phyloP scores from a whole-genome alignment of 2,329 filamentous ascomycete genomes.

The Clarireedia homoeocarpa region DNA sequence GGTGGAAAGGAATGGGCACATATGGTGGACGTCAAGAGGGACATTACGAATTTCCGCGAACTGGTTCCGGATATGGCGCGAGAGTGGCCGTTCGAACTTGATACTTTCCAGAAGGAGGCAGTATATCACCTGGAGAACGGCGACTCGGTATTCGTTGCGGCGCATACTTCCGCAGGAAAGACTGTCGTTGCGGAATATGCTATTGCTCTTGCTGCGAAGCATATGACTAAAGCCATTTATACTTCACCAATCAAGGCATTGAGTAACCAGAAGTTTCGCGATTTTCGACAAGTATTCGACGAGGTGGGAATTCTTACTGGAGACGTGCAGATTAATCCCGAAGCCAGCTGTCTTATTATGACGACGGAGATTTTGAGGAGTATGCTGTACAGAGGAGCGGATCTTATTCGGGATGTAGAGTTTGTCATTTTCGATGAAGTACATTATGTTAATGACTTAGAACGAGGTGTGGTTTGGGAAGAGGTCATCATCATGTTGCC shows the following conservation, averaged over 20 bases:
- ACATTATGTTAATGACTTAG: constrained; percentile 94
- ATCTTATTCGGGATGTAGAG: constrained; percentile 93
- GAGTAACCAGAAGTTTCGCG: constrained; percentile 97
- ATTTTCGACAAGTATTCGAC: constrained; percentile 84
- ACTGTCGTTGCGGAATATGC: constrained; percentile 98
- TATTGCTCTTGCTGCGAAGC: constrained; percentile 90
- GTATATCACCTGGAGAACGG: constrained; percentile 95
- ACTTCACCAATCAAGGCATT: constrained; percentile 97
- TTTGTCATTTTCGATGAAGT: constrained; percentile 99
- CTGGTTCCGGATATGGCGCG: constrained; percentile 93
- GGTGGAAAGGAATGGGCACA: constrained; percentile 90
- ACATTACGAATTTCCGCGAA: constrained; percentile 89
- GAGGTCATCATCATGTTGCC: constrained; percentile 99
- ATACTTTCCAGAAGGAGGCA: constrained; percentile 97
- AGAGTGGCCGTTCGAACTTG: constrained; percentile 94
- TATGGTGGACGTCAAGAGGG: constrained; percentile 91
- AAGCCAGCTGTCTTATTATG: constrained; percentile 98
- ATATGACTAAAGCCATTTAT: constrained; percentile 99
- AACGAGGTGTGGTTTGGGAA: constrained; percentile 97
- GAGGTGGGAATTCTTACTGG: constrained; percentile 96
- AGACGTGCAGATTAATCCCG: constrained; percentile 95
- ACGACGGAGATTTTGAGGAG: constrained; percentile 96
- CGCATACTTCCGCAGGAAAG: constrained; percentile 95
- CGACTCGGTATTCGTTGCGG: constrained; percentile 95
- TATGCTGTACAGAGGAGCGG: constrained; percentile 95